Conservation (phyloP, 164 flowering plant species). For the Aristolochia fimbriata region DNA sequence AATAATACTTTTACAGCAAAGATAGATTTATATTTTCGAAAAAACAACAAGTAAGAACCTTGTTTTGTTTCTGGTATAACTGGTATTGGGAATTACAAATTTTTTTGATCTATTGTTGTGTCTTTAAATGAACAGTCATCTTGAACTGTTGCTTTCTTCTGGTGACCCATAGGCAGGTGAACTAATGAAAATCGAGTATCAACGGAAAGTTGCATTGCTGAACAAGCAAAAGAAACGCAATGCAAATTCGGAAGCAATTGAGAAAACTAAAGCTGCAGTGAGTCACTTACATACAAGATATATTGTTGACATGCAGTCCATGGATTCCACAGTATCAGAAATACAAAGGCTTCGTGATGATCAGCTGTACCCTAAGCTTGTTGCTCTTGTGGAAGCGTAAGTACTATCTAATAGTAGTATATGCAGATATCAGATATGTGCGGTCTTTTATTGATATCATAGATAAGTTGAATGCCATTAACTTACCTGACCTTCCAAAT, state of each 20-base stretch:
- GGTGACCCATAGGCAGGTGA: slow-evolving; percentile 57
- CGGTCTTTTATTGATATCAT: no score
- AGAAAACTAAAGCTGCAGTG: slow-evolving; percentile 92
- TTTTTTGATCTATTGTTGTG: neutral
- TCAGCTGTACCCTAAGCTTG: slow-evolving; percentile 77
- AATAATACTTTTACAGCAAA: no score
- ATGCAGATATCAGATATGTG: neutral
- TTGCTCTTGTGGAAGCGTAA: slow-evolving; percentile 69
- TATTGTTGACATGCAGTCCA: slow-evolving; percentile 86
- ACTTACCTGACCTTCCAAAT: neutral
- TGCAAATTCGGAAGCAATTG: slow-evolving; percentile 51
- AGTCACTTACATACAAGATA: slow-evolving; percentile 89
- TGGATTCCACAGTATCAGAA: slow-evolving; percentile 87
- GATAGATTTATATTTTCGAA: neutral
- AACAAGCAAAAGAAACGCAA: slow-evolving; percentile 72
- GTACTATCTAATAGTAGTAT: slow-evolving; percentile 10
- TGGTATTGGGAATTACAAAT: neutral
- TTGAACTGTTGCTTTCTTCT: neutral
- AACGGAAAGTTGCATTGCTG: slow-evolving; percentile 59
- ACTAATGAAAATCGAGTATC: slow-evolving; percentile 83
- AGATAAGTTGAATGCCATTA: no score
- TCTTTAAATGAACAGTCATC: no score
- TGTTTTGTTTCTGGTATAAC: neutral
- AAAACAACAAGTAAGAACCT: neutral
- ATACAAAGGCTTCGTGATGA: slow-evolving; percentile 68